Base-by-base conservation (phyloP, 805 yeast genomes). In the Yamadazyma olivae region DNA sequence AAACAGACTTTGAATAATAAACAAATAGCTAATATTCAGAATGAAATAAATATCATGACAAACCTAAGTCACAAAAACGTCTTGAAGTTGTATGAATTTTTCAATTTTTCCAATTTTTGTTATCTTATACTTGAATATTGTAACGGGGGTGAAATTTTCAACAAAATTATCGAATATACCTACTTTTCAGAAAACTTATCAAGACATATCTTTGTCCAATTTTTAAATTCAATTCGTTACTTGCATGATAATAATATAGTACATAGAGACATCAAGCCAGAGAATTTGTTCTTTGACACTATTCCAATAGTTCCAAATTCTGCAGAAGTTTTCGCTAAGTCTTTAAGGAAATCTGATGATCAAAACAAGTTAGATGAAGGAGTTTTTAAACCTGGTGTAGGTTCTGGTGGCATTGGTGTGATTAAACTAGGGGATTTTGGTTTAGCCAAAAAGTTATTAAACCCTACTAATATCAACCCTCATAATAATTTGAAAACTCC, bases 251-350 rank as follows among this genome's bases (percentile, higher is more conserved):
- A 81, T 36, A 82, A 77, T 42, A 72, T 80, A 12, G 95, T 83
- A 17, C 95, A 84, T 56, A 64, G 95, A 28, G 95, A 84, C 55
- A 83, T 84, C 50, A 84, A 84, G 57, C 95, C 95, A 1, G 95
- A 84, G 46, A 84, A 84, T 54, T 59, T 84, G 30, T 60, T 84
- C 27, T 85, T 81, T 54, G 69, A 73, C 29, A 83, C 81, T 1
- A 74, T 73, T 18, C 70, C 71, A 1, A 60, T 64, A 35, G 43
- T 63, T 5, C 72, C 75, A 3, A 53, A 77, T 14, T 22, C 55
- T 43, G 71, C 15, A 38, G 51, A 40, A 5, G 59, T 64, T 27
- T 56, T 53, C 27, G 40, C 60, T 19, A 31, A 27, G 3, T 27
- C 39, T 9, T 53, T 61, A 33, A 61, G 86, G 23, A 60, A 60